Base-by-base conservation (phyloP, 805 yeast genomes). In the Candida khao-thaluensis region DNA sequence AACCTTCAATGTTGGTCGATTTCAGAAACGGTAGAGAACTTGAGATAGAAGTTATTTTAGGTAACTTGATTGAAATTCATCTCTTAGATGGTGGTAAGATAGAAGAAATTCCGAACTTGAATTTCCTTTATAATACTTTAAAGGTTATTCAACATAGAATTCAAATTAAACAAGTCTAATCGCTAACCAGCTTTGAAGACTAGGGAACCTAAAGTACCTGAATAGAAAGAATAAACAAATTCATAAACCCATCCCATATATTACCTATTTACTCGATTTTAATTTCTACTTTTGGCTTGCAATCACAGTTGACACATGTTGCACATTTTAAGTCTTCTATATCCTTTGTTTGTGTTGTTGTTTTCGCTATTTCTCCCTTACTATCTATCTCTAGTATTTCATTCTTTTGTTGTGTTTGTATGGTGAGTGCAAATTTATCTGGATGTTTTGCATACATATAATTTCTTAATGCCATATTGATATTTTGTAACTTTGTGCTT, bases 111-210 rank as follows among this genome's bases (percentile, higher is more conserved):
- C 95, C 95, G 0, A 64, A 71, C 2, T 70, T 87, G 41, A 58
- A 69, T 3, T 56, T 77, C 37, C 46, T 87, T 20, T 85, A 85
- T 59, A 59, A 69, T 20, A 64, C 85, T 41, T 68, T 85, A 45
- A 69, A 71, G 33, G 71, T 82, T 43, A 72, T 74, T 30, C 95
- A 85, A 60, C 74, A 74, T 50, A 67, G 21, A 25, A 26, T 38
- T 17, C 30, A 22, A 12, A 5, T 30, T 17, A 31, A 31, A 14
- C 6, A 12, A 10, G 23, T 23, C 5, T 33, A 23, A 12, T 14
- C 14, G 40, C 29, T 12, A 34, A 27, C 15, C 16, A 26, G 22
- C 8, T 20, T 8, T 7, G 22, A 20, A 20, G 22, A 20, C n/a
- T n/a, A n/a, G n/a, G n/a, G n/a, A n/a, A n/a, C n/a, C n/a, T n/a